Conservation (phyloP, 1,284 basidiomycete genomes). For the Wallemia hederae region DNA sequence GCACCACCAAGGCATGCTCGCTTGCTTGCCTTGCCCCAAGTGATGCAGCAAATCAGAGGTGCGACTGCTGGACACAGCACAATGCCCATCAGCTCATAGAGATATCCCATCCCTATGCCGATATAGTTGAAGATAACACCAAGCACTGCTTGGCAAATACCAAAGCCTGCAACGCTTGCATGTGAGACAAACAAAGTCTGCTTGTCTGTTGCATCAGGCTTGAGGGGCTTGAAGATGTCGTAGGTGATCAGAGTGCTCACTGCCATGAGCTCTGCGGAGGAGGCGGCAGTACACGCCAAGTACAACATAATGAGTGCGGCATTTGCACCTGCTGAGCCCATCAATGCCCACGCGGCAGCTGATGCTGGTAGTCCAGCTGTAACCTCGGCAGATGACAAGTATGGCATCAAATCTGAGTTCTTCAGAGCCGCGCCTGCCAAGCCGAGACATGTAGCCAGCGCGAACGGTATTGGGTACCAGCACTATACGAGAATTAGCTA, state of each 20-base stretch:
- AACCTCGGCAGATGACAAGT: constrained; percentile 31
- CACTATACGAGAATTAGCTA: no score
- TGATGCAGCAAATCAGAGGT: constrained; percentile 39
- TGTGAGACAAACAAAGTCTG: constrained; percentile 28
- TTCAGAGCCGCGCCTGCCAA: constrained; percentile 44
- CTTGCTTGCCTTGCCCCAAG: constrained; percentile 56
- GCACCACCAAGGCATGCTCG: constrained; percentile 44
- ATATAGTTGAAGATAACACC: constrained; percentile 68
- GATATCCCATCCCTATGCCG: constrained; percentile 65
- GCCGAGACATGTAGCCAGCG: constrained; percentile 19
- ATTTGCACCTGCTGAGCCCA: constrained; percentile 43
- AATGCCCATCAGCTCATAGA: constrained; percentile 28
- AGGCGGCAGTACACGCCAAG: constrained; percentile 50
- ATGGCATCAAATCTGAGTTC: constrained; percentile 16
- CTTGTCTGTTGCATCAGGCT: constrained; percentile 22
- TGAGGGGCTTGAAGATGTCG: constrained; percentile 34
- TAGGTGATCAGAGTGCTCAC: constrained; percentile 25
- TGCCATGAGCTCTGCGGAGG: constrained; percentile 66
- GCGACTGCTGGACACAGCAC: constrained; percentile 51
- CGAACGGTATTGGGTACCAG: constrained; percentile 52
- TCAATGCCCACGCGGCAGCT: constrained; percentile 24
- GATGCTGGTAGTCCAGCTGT: constrained; percentile 57
- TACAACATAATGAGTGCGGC: constrained; percentile 34
- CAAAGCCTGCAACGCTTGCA: constrained; percentile 33
- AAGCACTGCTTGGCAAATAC: constrained; percentile 45